Evolutionary conservation across 192 early-diverging fungal genomes (phyloP), one percentile per base, ranked within the genome.

Genomic region (Backusella westeae): DNA sequence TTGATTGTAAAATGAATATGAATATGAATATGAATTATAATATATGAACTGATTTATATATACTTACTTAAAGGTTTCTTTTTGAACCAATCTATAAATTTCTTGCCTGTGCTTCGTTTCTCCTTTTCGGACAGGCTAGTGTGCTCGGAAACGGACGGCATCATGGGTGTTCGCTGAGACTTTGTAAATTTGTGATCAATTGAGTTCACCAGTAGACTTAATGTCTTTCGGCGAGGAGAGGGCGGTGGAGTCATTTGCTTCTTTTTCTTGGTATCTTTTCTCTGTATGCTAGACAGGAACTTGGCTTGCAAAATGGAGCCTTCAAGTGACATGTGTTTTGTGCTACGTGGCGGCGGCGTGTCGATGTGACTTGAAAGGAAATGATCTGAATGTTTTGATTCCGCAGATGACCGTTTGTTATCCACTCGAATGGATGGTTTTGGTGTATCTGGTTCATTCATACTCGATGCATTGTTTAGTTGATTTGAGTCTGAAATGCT

Each of bases 41-140:
- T 29, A 26, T 5, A 29, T 29, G 10, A 26, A 6, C 26, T 76
- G 26, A 5, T 56, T n/a, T 71, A 4, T 63, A 36, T 5, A 36
- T 34, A 23, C 81, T 74, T 86, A 87, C 88, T 84, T 35, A 84
- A 56, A 15, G 86, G 86, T 42, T 87, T 88, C 79, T 91, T 86
- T 66, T 90, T 87, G 39, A 94, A 87, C 93, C 93, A 94, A 71
- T 89, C 90, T 82, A 91, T 91, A 19, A 94, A 85, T 36, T 89
- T 91, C 71, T 89, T 89, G 2, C 89, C 92, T 0, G 91, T 77
- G 56, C 85, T 84, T 29, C 77, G 73, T n/a, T 72, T 74, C 4
- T 81, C 80, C 34, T 75, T 78, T 32, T 73, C 71, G 5, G 36
- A 29, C 4, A 46, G 26, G 9, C 46, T 42, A 10, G 67, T 53